Evolutionary conservation across 352 stramenopile genomes (phyloP), one percentile per base, ranked within the genome.

Genomic region (Phytophthora citrophthora): DNA sequence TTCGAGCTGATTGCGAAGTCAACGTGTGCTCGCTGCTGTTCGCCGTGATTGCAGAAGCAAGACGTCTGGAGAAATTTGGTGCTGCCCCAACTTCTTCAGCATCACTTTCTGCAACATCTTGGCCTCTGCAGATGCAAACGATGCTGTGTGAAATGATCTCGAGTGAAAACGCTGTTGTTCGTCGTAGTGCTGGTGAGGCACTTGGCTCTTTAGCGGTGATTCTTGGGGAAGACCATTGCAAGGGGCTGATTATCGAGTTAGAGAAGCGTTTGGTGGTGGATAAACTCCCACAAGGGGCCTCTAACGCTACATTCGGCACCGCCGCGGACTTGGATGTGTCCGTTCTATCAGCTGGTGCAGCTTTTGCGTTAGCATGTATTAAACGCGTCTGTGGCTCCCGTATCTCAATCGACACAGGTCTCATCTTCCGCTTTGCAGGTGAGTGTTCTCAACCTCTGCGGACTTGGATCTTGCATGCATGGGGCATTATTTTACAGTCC

Each of bases 81-180:
- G 18, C 45, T 15, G 44, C 54, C 31, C 36, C 51, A 56, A 58
- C 45, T 34, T 48, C 65, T 51, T 45, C 51, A 4, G 63, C 32
- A 12, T 69, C 65, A 15, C 60, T 63, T 23, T 70, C 70, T 29
- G 53, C 74, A 9, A 64, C 69, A 6, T 72, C 65, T 4, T 95
- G 88, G 88, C 80, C 76, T 16, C 68, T 74, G 41, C 82, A 93
- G 64, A 86, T 96, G 27, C 88, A 94, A 62, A 77, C 71, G 8
- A 94, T 94, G 84, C 44, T 96, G 18, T 86, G 73, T 34, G 88
- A 94, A 56, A 83, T 96, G 81, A 72, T 96, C 40, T 70, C 74
- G 6, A 91, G 77, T 46, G 78, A 90, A 16, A 80, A 88, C n/a
- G 31, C 53, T 2, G 77, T 66, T 18, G 81, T 96, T 41, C 84